phyloP scores from a whole-genome alignment of 805 yeast genomes.

The Candida argentea region DNA sequence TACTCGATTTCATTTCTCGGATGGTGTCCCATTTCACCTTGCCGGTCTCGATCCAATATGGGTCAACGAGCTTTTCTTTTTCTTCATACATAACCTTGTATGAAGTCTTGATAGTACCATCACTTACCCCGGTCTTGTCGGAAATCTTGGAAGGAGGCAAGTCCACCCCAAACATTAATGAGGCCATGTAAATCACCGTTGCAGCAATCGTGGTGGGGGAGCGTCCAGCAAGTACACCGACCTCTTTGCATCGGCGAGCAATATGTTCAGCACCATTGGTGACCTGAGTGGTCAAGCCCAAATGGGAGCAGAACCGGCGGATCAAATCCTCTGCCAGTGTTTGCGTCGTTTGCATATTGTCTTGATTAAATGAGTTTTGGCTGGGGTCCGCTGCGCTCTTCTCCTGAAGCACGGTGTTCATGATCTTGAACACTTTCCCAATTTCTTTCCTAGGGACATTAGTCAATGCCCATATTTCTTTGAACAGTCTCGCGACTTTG shows the following conservation, averaged over 20 bases:
- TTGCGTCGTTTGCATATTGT: slow-evolving; percentile 60
- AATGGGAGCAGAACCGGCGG: slow-evolving; percentile 90
- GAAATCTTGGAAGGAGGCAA: slow-evolving; percentile 74
- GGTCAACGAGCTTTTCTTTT: slow-evolving; percentile 56
- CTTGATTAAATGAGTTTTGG: slow-evolving; percentile 31
- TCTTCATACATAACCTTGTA: slow-evolving; percentile 76
- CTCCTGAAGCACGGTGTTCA: slow-evolving; percentile 48
- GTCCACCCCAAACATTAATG: slow-evolving; percentile 73
- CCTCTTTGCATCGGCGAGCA: slow-evolving; percentile 81
- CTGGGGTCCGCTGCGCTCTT: slow-evolving; percentile 45
- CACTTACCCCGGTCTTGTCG: slow-evolving; percentile 91
- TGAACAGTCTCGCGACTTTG: slow-evolving; percentile 86
- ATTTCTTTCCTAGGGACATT: slow-evolving; percentile 91
- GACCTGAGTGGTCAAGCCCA: slow-evolving; percentile 76
- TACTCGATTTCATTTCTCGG: too few relatives aligned
- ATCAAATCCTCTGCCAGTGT: slow-evolving; percentile 91
- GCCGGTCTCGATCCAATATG: slow-evolving; percentile 63
- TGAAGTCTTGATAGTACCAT: slow-evolving; percentile 91
- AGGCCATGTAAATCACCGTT: slow-evolving; percentile 90
- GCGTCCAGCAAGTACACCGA: slow-evolving; percentile 91
- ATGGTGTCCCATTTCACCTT: slow-evolving; percentile 43
- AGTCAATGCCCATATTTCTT: slow-evolving; percentile 92
- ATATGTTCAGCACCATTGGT: slow-evolving; percentile 90
- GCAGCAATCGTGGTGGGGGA: slow-evolving; percentile 98
- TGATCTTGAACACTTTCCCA: slow-evolving; percentile 80